Conservation (phyloP, 148 eudicot genomes). For the Arctostaphylos glauca region DNA sequence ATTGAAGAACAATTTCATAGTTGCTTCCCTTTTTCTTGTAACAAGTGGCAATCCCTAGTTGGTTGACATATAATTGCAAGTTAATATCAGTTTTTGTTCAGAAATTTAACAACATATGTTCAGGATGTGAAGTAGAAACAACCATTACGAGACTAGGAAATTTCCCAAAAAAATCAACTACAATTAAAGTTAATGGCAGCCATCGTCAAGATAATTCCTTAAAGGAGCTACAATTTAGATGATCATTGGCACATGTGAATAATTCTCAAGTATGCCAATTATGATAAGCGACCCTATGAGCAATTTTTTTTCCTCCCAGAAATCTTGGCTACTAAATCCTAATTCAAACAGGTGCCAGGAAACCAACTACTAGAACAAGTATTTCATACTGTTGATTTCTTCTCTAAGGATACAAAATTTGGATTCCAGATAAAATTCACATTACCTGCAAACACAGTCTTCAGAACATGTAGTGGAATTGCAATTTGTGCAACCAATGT, state of each 20-base stretch:
- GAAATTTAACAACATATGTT: neutral
- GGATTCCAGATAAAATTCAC: neutral
- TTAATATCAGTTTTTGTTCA: neutral
- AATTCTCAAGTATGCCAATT: neutral
- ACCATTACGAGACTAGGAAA: neutral
- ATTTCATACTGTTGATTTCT: neutral
- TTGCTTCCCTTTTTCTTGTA: neutral
- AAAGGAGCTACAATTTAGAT: neutral
- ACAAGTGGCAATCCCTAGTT: neutral
- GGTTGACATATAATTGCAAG: neutral
- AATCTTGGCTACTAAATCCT: neutral
- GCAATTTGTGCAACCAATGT: slow-evolving; percentile 77
- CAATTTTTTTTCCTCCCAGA: neutral
- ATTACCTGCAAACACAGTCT: slow-evolving; percentile 88
- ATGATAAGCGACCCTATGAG: neutral
- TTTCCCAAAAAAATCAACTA: neutral
- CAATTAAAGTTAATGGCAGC: neutral
- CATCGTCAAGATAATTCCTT: neutral
- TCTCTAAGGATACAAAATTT: neutral
- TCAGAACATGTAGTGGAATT: slow-evolving; percentile 53
- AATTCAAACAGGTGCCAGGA: neutral
- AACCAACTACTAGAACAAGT: neutral
- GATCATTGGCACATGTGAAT: neutral
- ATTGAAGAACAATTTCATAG: neutral
- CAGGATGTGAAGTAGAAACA: too few species aligned